These are phyloP conservation scores for Penicillium hesseltinei DNA, from an alignment of 2,329 filamentous ascomycete genomes.

Conservation along the genomic window DNA sequence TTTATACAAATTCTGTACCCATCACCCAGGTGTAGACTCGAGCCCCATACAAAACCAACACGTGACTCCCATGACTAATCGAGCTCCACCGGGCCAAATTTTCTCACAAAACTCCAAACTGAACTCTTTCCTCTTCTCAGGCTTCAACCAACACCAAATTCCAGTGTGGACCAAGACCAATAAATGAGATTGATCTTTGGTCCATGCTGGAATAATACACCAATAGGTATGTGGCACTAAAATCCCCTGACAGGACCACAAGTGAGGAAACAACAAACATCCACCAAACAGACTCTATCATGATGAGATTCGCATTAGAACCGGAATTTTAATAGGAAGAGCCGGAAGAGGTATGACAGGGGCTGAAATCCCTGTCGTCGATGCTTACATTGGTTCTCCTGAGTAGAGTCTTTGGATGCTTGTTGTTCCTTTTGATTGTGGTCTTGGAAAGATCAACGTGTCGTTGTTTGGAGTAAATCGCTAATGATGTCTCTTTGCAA, in stretches of 20 bases:
- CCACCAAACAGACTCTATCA: constrained; percentile 25
- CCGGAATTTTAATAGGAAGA: constrained; percentile 48
- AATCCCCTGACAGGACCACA: neutral
- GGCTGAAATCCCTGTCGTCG: constrained; percentile 39
- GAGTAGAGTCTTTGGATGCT: constrained; percentile 29
- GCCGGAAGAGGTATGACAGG: constrained; percentile 49
- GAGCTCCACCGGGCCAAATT: constrained; percentile 17
- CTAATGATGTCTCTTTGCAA: constrained; percentile 11
- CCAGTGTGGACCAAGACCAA: constrained; percentile 7
- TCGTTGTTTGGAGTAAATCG: constrained; percentile 8
- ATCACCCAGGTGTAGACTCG: neutral
- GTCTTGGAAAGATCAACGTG: neutral
- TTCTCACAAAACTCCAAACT: constrained; percentile 15
- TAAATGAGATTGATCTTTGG: constrained; percentile 4
- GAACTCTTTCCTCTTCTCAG: constrained; percentile 4
- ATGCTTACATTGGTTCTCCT: constrained; percentile 51
- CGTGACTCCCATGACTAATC: constrained; percentile 17
- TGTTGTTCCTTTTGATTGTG: constrained; percentile 11
- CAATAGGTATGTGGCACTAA: constrained; percentile 7
- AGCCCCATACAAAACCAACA: neutral
- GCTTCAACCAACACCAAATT: constrained; percentile 1
- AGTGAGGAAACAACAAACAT: constrained; percentile 5
- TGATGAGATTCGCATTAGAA: constrained; percentile 45
- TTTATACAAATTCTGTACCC: neutral
- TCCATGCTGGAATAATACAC: constrained; percentile 5